Evolutionary conservation across 306 rosid species (phyloP), one percentile per base, ranked within the genome.

Genomic region (Abrus pulchellus): DNA sequence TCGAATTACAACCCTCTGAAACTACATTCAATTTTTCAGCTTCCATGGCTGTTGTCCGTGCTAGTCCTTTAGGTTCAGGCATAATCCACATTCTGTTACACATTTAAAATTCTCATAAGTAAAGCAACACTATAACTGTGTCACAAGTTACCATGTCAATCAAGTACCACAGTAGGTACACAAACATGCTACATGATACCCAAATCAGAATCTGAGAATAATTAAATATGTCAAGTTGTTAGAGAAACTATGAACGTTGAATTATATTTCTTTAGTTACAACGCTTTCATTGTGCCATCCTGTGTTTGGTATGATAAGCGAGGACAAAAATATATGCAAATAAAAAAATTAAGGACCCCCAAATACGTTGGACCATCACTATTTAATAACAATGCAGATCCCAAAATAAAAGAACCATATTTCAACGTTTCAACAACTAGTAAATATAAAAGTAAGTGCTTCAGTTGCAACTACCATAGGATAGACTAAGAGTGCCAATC

Each of bases 1-100:
- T 88, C 0, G 94, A 85, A 81, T 85, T 75, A 74, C 98, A 96
- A 29, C 88, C 97, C 94, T 93, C 99, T 3, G 97, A 90, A 68
- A 96, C 90, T 71, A 93, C 48, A 66, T 90, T 92, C 70, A 96
- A 75, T 81, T 85, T 85, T 83, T 89, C 97, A 68, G 92, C 92
- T 67, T 96, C 97, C 68, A 75, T 66, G 1, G 98, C 78, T 20
- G 94, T 81, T 63, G 93, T 88, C 68, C 92, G 56, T 66, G 87
- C 78, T 56, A 92, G 73, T 61, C 86, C 93, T 77, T 68, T 89
- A 61, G 91, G 89, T 81, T 93, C 98, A 40, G 96, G 93, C 75
- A 91, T 82, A 74, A 81, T 85, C 99, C 99, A 93, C 91, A 91
- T 89, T 89, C 98, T 95, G 88, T 49, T 4, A 83, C 65, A 76